Evolutionary conservation across 2,329 filamentous ascomycete species (phyloP), one percentile per base, ranked within the genome.

Genomic region (Epichloe bromicola): DNA sequence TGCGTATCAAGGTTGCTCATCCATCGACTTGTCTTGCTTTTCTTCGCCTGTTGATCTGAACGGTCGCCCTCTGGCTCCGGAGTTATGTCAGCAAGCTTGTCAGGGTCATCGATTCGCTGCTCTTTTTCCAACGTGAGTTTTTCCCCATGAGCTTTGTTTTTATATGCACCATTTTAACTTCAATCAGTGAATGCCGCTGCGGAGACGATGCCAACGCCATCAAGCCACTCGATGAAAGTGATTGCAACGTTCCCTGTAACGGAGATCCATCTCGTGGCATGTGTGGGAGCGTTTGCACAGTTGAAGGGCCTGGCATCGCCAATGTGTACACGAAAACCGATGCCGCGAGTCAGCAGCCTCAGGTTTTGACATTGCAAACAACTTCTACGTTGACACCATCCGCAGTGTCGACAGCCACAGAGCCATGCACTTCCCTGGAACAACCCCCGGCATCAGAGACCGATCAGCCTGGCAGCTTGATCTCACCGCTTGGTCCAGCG

Each of bases 111-210:
- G 49, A 42, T 57, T 61, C 49, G 63, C 65, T 44, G 62, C 59
- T 8, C 51, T 65, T 14, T 53, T 64, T n/a, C 65, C 65, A 11
- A 58, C 61, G 66, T 69, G 47, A 39, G 64, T 55, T 7, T 0
- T 23, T 19, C 17, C 3, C 4, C 17, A n/a, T 14, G 14, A 7
- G 5, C 26, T 8, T 7, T 12, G 2, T 1, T 2, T 23, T 8
- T 4, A 3, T 3, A 3, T 14, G 5, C 3, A 2, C 1, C 30
- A 3, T 10, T 49, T 60, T 55, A 59, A 54, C 39, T 42, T 10
- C 6, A 36, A 6, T 2, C 37, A 69, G 66, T 53, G 61, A 59
- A 14, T 69, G 66, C 19, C 65, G 61, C 46, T 69, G 66, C 47
- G 66, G 66, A 48, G 60, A 68, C 47, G 59, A 68, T 52, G 38